Conservation (phyloP, 441 rosid genomes). For the Breynia disticha region DNA sequence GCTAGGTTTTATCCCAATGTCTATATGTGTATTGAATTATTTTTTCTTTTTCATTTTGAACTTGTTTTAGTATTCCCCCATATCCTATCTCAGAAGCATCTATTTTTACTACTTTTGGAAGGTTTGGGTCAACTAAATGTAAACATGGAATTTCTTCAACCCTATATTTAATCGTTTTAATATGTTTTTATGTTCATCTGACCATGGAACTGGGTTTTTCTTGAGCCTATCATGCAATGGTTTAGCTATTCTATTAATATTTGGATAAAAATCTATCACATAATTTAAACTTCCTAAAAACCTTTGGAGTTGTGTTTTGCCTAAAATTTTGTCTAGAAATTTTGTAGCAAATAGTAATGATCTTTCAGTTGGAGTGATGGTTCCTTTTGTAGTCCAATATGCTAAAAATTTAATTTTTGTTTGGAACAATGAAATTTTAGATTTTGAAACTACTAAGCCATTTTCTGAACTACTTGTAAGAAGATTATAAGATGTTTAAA, state of each 20-base stretch:
- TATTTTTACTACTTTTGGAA: neutral
- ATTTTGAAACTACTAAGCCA: neutral
- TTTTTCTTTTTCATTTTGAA: neutral
- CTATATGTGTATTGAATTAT: neutral
- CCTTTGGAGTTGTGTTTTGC: neutral
- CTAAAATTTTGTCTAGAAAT: neutral
- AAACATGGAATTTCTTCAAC: neutral
- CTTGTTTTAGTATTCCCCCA: neutral
- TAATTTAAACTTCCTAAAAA: slow-evolving; percentile 1
- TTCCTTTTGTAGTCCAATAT: neutral
- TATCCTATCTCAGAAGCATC: neutral
- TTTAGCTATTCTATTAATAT: neutral
- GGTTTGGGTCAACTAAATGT: neutral
- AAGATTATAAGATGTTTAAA: neutral
- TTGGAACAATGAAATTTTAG: neutral
- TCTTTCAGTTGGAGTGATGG: neutral
- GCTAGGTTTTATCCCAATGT: neutral
- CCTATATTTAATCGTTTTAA: neutral
- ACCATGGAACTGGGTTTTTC: neutral
- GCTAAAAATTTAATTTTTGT: neutral
- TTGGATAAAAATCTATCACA: neutral
- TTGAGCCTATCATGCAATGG: neutral
- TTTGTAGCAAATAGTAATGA: neutral
- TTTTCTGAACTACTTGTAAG: neutral
- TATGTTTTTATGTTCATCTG: neutral